Evolutionary conservation across 306 rosid genomes (phyloP).

Genomic region (Dicorynia guianensis): DNA sequence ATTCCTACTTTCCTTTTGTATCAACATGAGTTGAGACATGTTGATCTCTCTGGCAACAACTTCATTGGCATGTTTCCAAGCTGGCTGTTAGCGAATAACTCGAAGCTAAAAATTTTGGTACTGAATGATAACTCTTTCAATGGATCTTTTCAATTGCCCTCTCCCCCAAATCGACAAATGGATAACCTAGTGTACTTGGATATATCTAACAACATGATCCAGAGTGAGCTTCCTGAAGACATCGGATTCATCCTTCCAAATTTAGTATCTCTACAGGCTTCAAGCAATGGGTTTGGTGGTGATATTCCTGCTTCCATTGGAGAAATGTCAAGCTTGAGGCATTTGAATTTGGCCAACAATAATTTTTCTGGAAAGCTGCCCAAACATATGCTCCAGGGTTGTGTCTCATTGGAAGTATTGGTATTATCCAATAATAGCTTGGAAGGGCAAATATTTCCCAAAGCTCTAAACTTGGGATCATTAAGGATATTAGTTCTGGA

Average conservation of each 20-base stretch:
- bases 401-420: not conserved
- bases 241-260: slow-evolving; percentile 19
- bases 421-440: slow-evolving; percentile 15
- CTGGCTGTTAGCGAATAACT: slow-evolving; percentile 36
- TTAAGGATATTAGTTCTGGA: not conserved
- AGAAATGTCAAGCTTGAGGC: not conserved
- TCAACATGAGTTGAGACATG: not conserved
- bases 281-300: slow-evolving; percentile 28
- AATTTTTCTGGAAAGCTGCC: slow-evolving; percentile 11
- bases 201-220: slow-evolving; percentile 9
- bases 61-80: slow-evolving; percentile 26
- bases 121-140: not conserved
- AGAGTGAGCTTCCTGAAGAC: slow-evolving; percentile 5
- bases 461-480: not conserved
- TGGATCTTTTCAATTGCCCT: not conserved
- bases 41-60: slow-evolving; percentile 33
- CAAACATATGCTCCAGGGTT: not conserved
- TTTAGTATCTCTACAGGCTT: not conserved
- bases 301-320: slow-evolving; percentile 37
- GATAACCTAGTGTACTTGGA: accelerated
- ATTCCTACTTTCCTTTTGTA: slow-evolving; percentile 28
- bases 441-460: not conserved
- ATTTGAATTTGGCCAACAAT: not conserved
- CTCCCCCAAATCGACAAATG: not conserved
- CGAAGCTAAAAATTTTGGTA: not conserved